Conservation (phyloP, 169 alveolate genomes). For the Fabrea salina region DNA sequence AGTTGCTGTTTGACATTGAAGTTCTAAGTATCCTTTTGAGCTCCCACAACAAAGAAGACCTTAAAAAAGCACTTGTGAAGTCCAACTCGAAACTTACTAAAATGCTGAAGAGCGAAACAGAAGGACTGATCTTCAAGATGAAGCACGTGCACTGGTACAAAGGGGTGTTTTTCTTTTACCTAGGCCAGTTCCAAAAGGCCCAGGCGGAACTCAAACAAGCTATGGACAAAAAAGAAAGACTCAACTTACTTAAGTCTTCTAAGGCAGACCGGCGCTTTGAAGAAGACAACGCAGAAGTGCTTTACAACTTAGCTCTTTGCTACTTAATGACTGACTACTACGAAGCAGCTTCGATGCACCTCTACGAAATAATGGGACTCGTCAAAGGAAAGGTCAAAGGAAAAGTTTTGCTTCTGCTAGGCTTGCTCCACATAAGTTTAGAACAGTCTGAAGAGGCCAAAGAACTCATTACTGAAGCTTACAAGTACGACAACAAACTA, state of each 20-base stretch:
- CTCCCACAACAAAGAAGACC: neutral
- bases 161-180: neutral
- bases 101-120: neutral
- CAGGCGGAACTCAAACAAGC: constrained; percentile 15
- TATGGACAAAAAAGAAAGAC: neutral
- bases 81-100: neutral
- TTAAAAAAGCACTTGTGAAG: neutral
- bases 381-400: constrained; percentile 21
- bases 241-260: neutral
- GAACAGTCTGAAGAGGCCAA: neutral
- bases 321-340: constrained; percentile 9
- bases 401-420: constrained; percentile 7
- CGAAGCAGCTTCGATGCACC: constrained; percentile 18
- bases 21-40: neutral
- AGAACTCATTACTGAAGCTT: constrained; percentile 19
- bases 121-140: neutral
- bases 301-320: constrained; percentile 5
- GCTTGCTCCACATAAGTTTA: neutral
- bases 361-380: neutral
- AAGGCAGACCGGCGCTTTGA: neutral
- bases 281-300: neutral
- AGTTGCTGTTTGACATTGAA: constrained; percentile 21
- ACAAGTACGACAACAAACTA: constrained; percentile 18
- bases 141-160: constrained; percentile 15
- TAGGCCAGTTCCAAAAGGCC: constrained; percentile 26